Evolutionary conservation across 2,329 filamentous ascomycete species (phyloP).

Genomic region (Harringtonia lauricola): DNA sequence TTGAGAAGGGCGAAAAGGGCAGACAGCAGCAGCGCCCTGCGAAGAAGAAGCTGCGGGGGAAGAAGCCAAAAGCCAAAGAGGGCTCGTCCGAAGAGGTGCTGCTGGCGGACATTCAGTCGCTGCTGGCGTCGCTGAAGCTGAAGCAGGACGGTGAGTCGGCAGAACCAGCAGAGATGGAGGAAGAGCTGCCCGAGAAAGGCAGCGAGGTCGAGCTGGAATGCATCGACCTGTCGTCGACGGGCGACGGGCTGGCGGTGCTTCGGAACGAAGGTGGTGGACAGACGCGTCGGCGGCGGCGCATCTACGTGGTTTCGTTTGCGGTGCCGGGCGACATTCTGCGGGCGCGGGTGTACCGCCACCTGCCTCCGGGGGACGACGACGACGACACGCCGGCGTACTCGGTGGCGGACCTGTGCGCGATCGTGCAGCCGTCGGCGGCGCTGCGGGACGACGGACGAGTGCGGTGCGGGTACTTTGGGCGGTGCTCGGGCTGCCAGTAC

Average conservation of each 20-base stretch:
- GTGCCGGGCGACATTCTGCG: constrained; percentile 73
- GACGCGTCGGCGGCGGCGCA: constrained; percentile 39
- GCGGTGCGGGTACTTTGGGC: constrained; percentile 75
- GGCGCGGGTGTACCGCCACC: constrained; percentile 69
- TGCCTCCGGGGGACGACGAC: constrained; percentile 19
- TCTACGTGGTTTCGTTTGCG: constrained; percentile 84
- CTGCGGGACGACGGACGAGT: constrained; percentile 54
- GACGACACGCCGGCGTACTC: constrained; percentile 47
- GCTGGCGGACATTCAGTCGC: constrained; percentile 46
- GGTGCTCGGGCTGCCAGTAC: constrained; percentile 89
- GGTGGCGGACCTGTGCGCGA: constrained; percentile 70
- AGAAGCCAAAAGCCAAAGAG: constrained; percentile 41
- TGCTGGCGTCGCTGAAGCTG: constrained; percentile 33
- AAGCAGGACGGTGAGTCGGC: constrained; percentile 7
- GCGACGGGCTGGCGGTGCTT: constrained; percentile 73
- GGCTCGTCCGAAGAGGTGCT: constrained; percentile 59
- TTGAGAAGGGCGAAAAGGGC: constrained; percentile 2
- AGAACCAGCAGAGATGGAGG: constrained; percentile 4
- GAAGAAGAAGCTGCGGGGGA: constrained; percentile 43
- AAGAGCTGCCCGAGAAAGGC: constrained; percentile 50
- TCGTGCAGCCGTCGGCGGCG: constrained; percentile 52
- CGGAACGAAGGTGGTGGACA: constrained; percentile 19
- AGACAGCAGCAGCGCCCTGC: constrained; percentile 8
- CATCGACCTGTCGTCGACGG: constrained; percentile 74
- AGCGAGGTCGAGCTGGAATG: constrained; percentile 77